Evolutionary conservation across 208 protist species (phyloP).

Genomic region (Leishmania turanica): DNA sequence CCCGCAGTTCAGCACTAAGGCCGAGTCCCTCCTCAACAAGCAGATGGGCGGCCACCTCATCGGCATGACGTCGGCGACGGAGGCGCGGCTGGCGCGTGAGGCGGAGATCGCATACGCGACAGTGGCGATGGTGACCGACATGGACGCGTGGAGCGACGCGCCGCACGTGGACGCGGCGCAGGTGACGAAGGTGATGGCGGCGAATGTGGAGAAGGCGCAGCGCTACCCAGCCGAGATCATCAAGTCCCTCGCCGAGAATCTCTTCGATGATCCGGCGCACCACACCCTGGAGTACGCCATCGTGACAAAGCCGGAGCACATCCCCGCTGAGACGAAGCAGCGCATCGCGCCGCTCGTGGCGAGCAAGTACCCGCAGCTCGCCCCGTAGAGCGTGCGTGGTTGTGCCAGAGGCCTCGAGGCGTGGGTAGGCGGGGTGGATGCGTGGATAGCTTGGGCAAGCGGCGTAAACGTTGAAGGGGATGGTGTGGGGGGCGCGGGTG

Average conservation of each 20-base stretch:
- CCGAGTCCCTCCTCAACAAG: constrained; percentile 87
- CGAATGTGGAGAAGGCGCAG: constrained; percentile 79
- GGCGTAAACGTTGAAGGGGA: not conserved
- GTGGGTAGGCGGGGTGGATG: not conserved
- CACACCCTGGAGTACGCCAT: constrained; percentile 51
- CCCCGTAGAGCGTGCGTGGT: constrained; percentile 1
- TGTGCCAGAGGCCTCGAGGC: not conserved
- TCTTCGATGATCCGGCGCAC: constrained; percentile 62
- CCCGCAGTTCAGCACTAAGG: constrained; percentile 89
- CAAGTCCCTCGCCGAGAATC: constrained; percentile 29
- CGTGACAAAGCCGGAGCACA: constrained; percentile 45
- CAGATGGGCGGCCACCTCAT: constrained; percentile 82
- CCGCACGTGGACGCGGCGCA: constrained; percentile 67
- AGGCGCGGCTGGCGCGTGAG: constrained; percentile 92
- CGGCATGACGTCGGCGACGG: constrained; percentile 93
- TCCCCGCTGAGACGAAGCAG: constrained; percentile 50
- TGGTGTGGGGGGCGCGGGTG: not conserved
- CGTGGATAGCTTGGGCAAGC: not conserved
- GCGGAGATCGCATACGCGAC: constrained; percentile 89
- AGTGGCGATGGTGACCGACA: constrained; percentile 94
- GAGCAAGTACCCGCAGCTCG: constrained; percentile 62
- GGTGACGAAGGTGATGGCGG: constrained; percentile 58
- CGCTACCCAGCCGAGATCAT: constrained; percentile 55
- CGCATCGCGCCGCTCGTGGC: constrained; percentile 54
- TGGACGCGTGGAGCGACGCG: constrained; percentile 91